phyloP scores from a whole-genome alignment of 305 asterid genomes.

The Fraxinus dipetala region DNA sequence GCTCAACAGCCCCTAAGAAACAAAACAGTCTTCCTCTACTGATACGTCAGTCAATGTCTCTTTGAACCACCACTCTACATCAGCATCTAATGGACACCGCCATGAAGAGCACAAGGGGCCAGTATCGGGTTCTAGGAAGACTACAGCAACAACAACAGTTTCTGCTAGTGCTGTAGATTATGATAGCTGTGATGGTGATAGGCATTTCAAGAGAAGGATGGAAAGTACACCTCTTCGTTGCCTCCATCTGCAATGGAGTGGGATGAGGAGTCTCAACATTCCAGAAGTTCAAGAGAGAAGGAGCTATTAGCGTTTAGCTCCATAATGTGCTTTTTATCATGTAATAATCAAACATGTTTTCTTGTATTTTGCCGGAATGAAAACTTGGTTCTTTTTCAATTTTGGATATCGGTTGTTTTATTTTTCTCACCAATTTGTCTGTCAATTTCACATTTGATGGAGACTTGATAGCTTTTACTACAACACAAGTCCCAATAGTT shows the following conservation, averaged over 20 bases:
- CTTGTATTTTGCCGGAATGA: too few relatives aligned
- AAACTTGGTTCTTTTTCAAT: too few relatives aligned
- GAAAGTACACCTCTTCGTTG: constrained; percentile 60
- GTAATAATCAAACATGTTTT: too few relatives aligned
- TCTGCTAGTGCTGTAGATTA: constrained; percentile 32
- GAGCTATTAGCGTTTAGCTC: constrained; percentile 10
- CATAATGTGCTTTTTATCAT: too few relatives aligned
- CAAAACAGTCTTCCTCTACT: constrained; percentile 43
- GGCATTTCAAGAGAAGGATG: constrained; percentile 88
- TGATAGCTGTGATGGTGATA: constrained; percentile 74
- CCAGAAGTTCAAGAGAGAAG: constrained; percentile 48
- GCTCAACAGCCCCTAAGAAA: constrained; percentile 43
- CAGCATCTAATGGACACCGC: constrained; percentile 35
- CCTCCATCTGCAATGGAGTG: constrained; percentile 24
- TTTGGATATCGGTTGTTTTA: too few relatives aligned
- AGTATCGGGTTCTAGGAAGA: constrained; percentile 40
- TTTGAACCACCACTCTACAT: constrained; percentile 28
- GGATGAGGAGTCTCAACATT: constrained; percentile 45
- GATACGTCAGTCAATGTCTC: constrained; percentile 38
- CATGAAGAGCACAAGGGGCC: constrained; percentile 45
- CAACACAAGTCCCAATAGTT: too few relatives aligned
- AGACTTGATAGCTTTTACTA: too few relatives aligned
- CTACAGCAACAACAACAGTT: neutral
- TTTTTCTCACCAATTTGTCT: too few relatives aligned
- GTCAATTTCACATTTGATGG: too few relatives aligned